Percentiles rank a stretch among this genome's conserved stretches.
These are phyloP conservation scores for Plantago major DNA, from an alignment of 257 asterid species.

Conservation along the genomic window DNA sequence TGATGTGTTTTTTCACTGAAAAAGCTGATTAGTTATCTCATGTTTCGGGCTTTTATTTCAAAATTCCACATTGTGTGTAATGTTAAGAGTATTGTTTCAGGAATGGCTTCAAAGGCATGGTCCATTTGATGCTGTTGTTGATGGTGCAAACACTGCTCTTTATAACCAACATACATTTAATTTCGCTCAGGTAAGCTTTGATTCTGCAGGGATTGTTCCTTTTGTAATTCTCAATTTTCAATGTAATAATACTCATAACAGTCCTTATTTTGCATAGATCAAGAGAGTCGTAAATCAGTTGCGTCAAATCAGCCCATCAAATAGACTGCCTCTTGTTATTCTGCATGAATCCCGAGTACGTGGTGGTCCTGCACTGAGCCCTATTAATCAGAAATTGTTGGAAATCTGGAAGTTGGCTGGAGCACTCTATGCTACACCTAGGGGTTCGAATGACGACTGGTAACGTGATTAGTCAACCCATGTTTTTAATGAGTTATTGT, in stretches of 20 bases:
- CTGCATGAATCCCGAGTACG: constrained; percentile 71
- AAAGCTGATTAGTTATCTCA: too few relatives aligned
- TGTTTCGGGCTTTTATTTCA: constrained; percentile 9
- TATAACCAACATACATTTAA: constrained; percentile 40
- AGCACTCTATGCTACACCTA: constrained; percentile 80
- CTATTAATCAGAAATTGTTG: constrained; percentile 64
- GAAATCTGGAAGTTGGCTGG: constrained; percentile 78
- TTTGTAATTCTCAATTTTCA: neutral
- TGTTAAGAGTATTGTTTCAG: constrained; percentile 30
- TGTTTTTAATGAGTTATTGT: too few relatives aligned
- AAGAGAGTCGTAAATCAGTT: constrained; percentile 52
- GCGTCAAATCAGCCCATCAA: constrained; percentile 54
- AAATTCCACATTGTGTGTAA: constrained; percentile 22
- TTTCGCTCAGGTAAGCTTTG: constrained; percentile 51
- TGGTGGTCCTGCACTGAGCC: constrained; percentile 77
- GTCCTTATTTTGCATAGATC: constrained; percentile 37
- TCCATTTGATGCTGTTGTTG: constrained; percentile 90
- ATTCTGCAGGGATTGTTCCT: constrained; percentile 5
- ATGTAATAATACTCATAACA: constrained; percentile 10
- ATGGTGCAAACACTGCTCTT: constrained; percentile 81
- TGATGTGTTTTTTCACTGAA: too few relatives aligned
- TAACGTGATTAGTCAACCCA: constrained; percentile 19
- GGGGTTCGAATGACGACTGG: constrained; percentile 97
- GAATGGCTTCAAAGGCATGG: constrained; percentile 83
- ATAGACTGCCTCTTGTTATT: constrained; percentile 77